These are phyloP conservation scores for Symbiotaphrina buchneri DNA, from an alignment of 495 filamentous ascomycete genomes.

Conservation along the genomic window DNA sequence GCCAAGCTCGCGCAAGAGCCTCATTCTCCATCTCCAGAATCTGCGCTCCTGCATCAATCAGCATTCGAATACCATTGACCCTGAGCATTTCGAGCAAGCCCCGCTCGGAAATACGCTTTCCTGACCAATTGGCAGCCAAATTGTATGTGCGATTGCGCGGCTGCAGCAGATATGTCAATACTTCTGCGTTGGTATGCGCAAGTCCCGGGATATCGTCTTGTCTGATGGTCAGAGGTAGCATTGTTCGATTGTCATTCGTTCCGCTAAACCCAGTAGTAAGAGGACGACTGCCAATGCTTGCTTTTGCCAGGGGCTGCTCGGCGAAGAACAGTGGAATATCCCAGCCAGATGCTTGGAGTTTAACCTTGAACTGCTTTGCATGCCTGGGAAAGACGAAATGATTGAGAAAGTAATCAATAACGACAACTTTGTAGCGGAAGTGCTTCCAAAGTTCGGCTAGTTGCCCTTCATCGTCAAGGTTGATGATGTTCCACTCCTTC, in stretches of 20 bases:
- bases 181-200: constrained; percentile 27
- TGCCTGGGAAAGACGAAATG: constrained; percentile 28
- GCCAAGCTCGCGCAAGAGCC: constrained; percentile 22
- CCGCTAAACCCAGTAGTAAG: constrained; percentile 31
- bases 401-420: constrained; percentile 28
- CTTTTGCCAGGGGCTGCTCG: neutral
- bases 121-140: constrained; percentile 8
- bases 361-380: constrained; percentile 26
- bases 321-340: constrained; percentile 16
- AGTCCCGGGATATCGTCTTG: constrained; percentile 24
- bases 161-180: constrained; percentile 25
- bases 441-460: constrained; percentile 1
- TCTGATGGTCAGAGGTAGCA: constrained; percentile 26
- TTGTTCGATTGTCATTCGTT: constrained; percentile 24
- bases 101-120: constrained; percentile 11
- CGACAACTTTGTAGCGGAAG: constrained; percentile 5
- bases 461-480: constrained; percentile 23
- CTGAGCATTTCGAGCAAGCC: constrained; percentile 13
- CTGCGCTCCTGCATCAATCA: constrained; percentile 29
- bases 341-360: constrained; percentile 29
- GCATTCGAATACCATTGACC: constrained; percentile 13
- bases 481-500: constrained; percentile 22
- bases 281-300: neutral
- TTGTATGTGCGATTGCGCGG: constrained; percentile 18
- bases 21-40: constrained; percentile 23